Evolutionary conservation across 2,329 filamentous ascomycete genomes (phyloP), one percentile per base, ranked within the genome.

Genomic region (Fusarium longipes): DNA sequence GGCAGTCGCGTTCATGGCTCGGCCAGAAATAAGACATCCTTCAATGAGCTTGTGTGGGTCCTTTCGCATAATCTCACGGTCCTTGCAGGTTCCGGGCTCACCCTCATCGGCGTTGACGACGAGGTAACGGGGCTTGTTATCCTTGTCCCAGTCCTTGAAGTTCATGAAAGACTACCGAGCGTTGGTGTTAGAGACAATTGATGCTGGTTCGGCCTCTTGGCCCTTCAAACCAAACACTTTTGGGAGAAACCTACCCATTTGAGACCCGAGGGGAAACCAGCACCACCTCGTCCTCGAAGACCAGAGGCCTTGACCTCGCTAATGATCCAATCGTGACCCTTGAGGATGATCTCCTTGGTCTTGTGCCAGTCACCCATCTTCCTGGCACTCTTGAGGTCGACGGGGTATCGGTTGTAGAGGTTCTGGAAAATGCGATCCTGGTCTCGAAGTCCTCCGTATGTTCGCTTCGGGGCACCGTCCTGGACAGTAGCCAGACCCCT

Each of bases 361-460:
- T 96, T 97, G 85, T 99, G 89, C 96, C 96, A 99, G 81, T 98
- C 96, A 74, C 96, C 96, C 86, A 97, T 97, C 83, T 97, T 97
- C 90, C 93, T 94, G 53, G 96, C 94, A 77, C 89, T 93, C 85
- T 96, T 95, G 73, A 99, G 83, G 80, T 97, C 94, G 67, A 93
- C 87, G 51, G 93, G 93, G 82, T 93, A 93, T 78, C 96, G 93
- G 76, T 93, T 90, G 83, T 99, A 99, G 61, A 99, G 87, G 83
- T 99, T 99, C 84, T 97, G 94, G 83, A 99, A 99, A 82, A 99
- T 99, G 75, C 96, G 90, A 83, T 99, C 96, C 84, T 98, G 93
- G 80, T 99, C 96, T 82, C 89, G 92, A 74, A 99, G 87, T 59
- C 93, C 93, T 75, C 96, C 93, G 81, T 96, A 92, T 70, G 87